Evolutionary conservation across 2,329 filamentous ascomycete species (phyloP), one percentile per base, ranked within the genome.

Genomic region (Rhynchosporium agropyri): DNA sequence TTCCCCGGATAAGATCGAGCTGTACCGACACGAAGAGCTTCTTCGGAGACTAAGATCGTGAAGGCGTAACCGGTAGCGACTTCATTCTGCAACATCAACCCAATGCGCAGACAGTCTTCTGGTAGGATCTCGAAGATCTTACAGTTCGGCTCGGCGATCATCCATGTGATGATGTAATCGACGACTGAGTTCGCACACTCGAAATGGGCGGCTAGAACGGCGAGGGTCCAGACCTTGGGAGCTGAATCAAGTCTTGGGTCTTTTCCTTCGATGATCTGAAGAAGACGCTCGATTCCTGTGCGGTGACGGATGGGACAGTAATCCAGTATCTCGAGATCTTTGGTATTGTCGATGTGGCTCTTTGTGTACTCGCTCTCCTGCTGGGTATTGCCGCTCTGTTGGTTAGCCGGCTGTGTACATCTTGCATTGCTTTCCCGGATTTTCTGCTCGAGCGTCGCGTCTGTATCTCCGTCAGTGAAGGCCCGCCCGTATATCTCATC

Each of bases 231-330:
- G 43, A 89, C 76, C 13, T 88, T 85, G 10, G 82, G 79, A 0
- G 88, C 88, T 0, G 87, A 89, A 73, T 90, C 83, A 13, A 91
- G 73, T 1, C 79, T 76, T 0, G 86, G 78, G 36, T 80, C 76
- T 3, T 81, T 77, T 2, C 82, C 82, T 65, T 84, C 79, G 46
- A 90, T 80, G 10, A 82, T 78, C 68, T 84, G 79, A 3, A 91
- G 76, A 0, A 91, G 76, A 1, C 86, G 80, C 51, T 89, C 79
- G 40, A 95, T 84, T 26, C 82, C 83, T 33, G 82, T 83, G 12
- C 84, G 78, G 70, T 91, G 88, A 2, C 88, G 83, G 7, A 85
- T 76, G 1, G 82, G 80, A 53, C 86, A 89, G 72, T 91, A 91
- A 66, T 89, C 87, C 0, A 76, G 75, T 13, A 84, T 78, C 13